Evolutionary conservation across 805 yeast species (phyloP), one percentile per base, ranked within the genome.

Genomic region (Kodamaea nitidulidarum): DNA sequence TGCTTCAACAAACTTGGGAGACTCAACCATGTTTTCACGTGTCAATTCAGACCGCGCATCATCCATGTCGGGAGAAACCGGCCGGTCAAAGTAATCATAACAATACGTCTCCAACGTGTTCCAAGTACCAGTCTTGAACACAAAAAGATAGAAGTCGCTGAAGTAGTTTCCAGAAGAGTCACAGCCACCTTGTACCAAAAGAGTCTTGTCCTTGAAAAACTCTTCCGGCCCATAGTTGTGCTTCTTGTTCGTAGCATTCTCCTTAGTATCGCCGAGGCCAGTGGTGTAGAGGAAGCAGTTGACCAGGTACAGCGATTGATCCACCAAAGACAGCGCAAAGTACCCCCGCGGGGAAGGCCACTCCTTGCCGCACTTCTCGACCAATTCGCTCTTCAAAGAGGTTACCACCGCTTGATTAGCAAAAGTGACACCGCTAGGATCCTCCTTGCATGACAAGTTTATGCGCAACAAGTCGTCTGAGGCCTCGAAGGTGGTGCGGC

Each of bases 181-280:
- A 34, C 63, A 60, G 2, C 74, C 74, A 1, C 74, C 74, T 27
- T 68, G 74, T 7, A 68, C 46, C 9, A 68, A 20, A 10, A 66
- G 51, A 9, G 61, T 57, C 41, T 58, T 62, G 15, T 53, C 55
- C 15, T 48, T 45, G 39, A 63, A 58, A 38, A 41, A 59, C 12
- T 43, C 10, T 43, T 7, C 43, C 28, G 22, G 43, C 9, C 17
- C 32, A 7, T 25, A 16, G 28, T 29, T 16, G 26, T 20, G n/a
- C 12, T 17, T 40, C 36, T 33, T 24, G 45, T 50, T 32, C 32
- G 15, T 12, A 7, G 18, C 8, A 4, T 15, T 25, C 9, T 29
- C 30, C 18, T 4, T 14, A n/a, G n/a, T 10, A 5, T 5, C 14
- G 11, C 7, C 25, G 14, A 12, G 14, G n/a, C 12, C 22, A 10